Evolutionary conservation across 2,329 filamentous ascomycete species (phyloP).

Genomic region (Pseudogymnoascus destructans): DNA sequence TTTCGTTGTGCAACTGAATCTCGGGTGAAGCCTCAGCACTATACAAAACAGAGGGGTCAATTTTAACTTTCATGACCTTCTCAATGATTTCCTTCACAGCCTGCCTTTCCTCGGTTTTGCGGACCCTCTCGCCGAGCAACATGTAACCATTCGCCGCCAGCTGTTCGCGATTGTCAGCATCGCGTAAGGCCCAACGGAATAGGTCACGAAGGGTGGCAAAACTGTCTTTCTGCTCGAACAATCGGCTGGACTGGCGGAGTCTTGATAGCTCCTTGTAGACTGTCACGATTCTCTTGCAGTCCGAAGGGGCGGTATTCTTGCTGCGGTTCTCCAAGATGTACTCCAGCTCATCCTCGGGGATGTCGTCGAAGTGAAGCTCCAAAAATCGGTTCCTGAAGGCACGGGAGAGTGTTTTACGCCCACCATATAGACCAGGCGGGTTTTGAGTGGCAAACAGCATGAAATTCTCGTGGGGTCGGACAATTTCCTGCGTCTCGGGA

Average conservation of each 20-base stretch:
- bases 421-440: conserved; percentile 87
- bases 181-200: conserved; percentile 84
- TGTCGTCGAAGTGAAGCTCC: conserved; percentile 95
- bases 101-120: conserved; percentile 73
- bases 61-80: conserved; percentile 71
- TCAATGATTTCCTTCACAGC: conserved; percentile 85
- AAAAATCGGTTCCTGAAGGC: conserved; percentile 96
- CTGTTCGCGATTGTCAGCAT: conserved; percentile 73
- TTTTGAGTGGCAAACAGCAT: conserved; percentile 99
- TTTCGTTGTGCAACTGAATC: conserved; percentile 35
- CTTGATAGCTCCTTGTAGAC: conserved; percentile 90
- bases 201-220: conserved; percentile 93
- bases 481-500: conserved; percentile 88
- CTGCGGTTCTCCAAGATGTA: conserved; percentile 82
- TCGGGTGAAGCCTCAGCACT: conserved; percentile 43
- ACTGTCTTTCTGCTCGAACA: conserved; percentile 95
- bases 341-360: conserved; percentile 86
- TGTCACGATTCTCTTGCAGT: conserved; percentile 79
- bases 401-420: conserved; percentile 80
- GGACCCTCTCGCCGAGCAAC: conserved; percentile 85
- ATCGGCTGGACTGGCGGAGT: conserved; percentile 72
- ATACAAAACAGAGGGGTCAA: conserved; percentile 66
- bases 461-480: conserved; percentile 85
- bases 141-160: conserved; percentile 90
- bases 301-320: conserved; percentile 74